Base-by-base conservation (phyloP, 1,139 yeast genomes). In the Hansenula sp. region DNA sequence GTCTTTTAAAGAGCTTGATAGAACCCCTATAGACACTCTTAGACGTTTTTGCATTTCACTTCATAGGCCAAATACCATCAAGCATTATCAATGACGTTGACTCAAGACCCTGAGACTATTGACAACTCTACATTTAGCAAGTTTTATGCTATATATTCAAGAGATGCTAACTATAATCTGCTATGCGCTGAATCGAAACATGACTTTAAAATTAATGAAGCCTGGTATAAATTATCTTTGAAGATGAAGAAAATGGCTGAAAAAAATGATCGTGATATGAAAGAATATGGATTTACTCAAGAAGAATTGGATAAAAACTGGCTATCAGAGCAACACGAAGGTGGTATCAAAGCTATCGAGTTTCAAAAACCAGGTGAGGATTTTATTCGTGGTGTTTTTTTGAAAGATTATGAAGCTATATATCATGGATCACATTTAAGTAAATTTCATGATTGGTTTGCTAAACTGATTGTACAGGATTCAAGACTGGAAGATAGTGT, bases 401-500 rank as follows among this genome's bases (percentile, higher is more conserved):
- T 49, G 42, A 54, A 64, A 13, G 57, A 61, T 10, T 48, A 58
- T 35, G 65, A 59, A 40, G 45, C 55, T 33, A 60, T 55, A 28
- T 55, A 47, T 35, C 17, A 24, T 18, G 38, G 45, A n/a, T 17
- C 36, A 1, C 33, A 47, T 6, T 32, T 46, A 29, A 44, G 36
- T 13, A 44, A 50, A 2, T 68, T 67, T 46, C 67, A 63, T 43
- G 61, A 65, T 38, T 68, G 71, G 71, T 65, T 68, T 44, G 48
- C 63, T 15, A 57, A 51, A 38, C 63, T 66, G 47, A 51, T 67
- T 36, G 52, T 67, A 38, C 59, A 59, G 37, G 66, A 65, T 37
- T 47, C 67, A 4, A 59, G 66, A 40, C 15, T 66, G 17, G 41
- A 45, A 8, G 42, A 46, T 28, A 53, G 60, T 45, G 50, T 47